phyloP scores from a whole-genome alignment of 1,284 basidiomycete genomes.

The Schizophyllum amplum region DNA sequence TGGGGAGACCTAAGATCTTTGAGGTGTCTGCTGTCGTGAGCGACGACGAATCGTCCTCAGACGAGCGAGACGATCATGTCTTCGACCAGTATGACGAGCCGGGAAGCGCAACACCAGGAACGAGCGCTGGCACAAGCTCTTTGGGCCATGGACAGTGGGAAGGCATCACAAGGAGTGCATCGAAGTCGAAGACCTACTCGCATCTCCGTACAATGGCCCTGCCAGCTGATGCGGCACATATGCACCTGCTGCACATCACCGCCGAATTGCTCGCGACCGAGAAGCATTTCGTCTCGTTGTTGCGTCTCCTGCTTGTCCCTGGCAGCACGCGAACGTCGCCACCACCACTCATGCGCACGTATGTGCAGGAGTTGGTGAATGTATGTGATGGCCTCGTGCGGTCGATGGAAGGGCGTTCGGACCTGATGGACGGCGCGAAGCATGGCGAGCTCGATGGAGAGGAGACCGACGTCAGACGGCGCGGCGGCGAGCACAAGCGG shows the following conservation, averaged over 20 bases:
- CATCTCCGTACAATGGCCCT: neutral
- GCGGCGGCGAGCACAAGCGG: neutral
- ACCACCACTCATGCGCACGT: slow-evolving; percentile 44
- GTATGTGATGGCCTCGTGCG: slow-evolving; percentile 40
- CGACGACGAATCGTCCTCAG: neutral
- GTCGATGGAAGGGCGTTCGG: slow-evolving; percentile 49
- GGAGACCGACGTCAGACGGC: neutral
- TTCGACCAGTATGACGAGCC: neutral
- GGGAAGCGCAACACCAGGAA: neutral
- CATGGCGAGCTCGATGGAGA: neutral
- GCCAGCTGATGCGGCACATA: neutral
- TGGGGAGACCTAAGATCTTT: neutral
- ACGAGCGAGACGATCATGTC: neutral
- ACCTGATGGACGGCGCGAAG: slow-evolving; percentile 43
- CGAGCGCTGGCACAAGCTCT: neutral
- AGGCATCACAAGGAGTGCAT: neutral
- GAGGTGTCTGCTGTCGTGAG: neutral
- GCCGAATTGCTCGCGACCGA: slow-evolving; percentile 62
- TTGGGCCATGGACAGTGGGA: neutral
- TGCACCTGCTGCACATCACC: slow-evolving; percentile 21
- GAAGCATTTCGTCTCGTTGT: slow-evolving; percentile 46
- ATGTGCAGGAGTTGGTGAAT: slow-evolving; percentile 39
- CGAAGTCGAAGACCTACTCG: neutral
- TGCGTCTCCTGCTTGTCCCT: slow-evolving; percentile 33
- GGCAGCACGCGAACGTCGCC: slow-evolving; percentile 35